A percentile compares a stretch with the other conserved stretches of the same genome.
Evolutionary conservation across 2,329 filamentous ascomycete species (phyloP).

Genomic region (Scedosporium minutisporum): DNA sequence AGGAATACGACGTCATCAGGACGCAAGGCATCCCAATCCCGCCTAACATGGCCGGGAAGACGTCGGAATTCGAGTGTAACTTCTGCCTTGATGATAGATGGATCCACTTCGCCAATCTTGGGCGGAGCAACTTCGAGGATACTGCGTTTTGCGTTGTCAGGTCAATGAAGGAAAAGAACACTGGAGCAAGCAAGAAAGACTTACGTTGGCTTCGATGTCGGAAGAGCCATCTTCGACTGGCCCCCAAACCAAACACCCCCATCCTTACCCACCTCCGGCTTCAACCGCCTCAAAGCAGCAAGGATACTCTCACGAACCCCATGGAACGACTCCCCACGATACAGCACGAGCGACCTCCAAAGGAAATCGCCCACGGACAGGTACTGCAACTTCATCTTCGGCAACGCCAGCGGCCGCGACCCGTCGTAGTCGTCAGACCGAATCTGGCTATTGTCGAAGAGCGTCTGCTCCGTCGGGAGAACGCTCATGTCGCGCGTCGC

Average conservation of each 20-base stretch:
- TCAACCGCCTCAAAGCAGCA: constrained; percentile 66
- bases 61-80: constrained; percentile 74
- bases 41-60: constrained; percentile 63
- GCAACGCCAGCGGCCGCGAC: constrained; percentile 76
- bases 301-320: constrained; percentile 88
- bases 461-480: constrained; percentile 70
- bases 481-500: constrained; percentile 59
- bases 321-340: constrained; percentile 86
- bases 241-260: constrained; percentile 70
- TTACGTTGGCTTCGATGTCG: constrained; percentile 68
- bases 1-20: constrained; percentile 87
- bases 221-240: constrained; percentile 84
- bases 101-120: constrained; percentile 71
- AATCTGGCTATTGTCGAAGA: constrained; percentile 72
- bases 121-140: constrained; percentile 80
- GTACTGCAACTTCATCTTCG: constrained; percentile 93
- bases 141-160: constrained; percentile 18
- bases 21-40: constrained; percentile 83
- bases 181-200: constrained; percentile 11
- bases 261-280: constrained; percentile 54
- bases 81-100: constrained; percentile 79
- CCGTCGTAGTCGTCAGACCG: constrained; percentile 83
- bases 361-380: constrained; percentile 90
- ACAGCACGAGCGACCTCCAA: constrained; percentile 87
- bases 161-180: neutral